phyloP scores from a whole-genome alignment of 257 asterid species.

The Lavandula angustifolia region DNA sequence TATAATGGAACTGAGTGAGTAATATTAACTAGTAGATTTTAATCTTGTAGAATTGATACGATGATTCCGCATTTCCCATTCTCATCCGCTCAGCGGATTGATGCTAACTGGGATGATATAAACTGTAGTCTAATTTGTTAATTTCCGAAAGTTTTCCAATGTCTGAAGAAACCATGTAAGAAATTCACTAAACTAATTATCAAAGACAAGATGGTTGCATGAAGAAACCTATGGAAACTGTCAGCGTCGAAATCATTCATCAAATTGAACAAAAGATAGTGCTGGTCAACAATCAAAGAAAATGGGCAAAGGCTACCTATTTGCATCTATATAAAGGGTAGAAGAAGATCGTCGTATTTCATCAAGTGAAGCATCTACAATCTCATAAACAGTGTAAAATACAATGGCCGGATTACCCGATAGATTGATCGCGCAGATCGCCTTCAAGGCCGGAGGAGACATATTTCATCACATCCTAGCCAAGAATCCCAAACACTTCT shows the following conservation, averaged over 20 bases:
- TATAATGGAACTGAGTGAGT: too few relatives aligned
- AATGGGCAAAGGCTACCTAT: not conserved
- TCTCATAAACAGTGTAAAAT: not conserved
- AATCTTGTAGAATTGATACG: too few relatives aligned
- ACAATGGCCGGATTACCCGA: constrained; percentile 26
- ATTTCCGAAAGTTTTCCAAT: too few relatives aligned
- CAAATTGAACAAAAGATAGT: constrained; percentile 7
- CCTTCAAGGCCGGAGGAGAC: constrained; percentile 39
- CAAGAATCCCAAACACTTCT: constrained; percentile 33
- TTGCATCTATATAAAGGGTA: not conserved
- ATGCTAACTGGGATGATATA: too few relatives aligned
- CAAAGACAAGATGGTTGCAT: not conserved
- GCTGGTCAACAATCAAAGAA: not conserved
- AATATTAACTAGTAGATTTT: too few relatives aligned
- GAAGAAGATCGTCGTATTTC: not conserved
- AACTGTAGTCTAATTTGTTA: too few relatives aligned
- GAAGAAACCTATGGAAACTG: not conserved
- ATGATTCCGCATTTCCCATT: too few relatives aligned
- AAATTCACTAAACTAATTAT: too few relatives aligned
- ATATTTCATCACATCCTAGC: constrained; percentile 30
- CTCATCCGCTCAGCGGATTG: too few relatives aligned
- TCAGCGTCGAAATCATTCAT: constrained; percentile 24
- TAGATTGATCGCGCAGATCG: constrained; percentile 29
- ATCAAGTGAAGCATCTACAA: not conserved
- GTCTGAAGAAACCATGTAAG: too few relatives aligned